Conservation (phyloP, 371 early-diverging fungal genomes). For the Mucor plumbeus region DNA sequence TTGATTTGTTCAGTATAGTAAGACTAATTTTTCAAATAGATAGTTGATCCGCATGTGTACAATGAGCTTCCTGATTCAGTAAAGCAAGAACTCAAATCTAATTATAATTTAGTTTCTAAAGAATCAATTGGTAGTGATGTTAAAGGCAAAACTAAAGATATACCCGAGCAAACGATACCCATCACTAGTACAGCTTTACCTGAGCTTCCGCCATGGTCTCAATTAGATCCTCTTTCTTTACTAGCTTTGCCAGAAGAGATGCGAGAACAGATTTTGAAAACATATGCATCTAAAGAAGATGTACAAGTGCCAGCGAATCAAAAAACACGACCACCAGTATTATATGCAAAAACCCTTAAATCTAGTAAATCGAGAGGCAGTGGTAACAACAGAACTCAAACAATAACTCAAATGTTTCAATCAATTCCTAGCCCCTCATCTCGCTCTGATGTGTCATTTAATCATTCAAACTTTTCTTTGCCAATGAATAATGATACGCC, state of each 20-base stretch:
- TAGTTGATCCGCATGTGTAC: constrained; percentile 21
- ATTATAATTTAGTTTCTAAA: constrained; percentile 6
- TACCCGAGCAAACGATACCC: not conserved
- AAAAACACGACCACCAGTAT: not conserved
- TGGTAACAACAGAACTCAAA: not conserved
- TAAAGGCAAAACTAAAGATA: not conserved
- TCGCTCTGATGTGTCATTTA: not conserved
- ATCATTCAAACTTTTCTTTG: not conserved
- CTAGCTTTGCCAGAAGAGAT: constrained; percentile 47
- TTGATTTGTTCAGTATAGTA: not conserved
- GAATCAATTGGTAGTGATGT: not conserved
- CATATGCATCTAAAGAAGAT: not conserved
- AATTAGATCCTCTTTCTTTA: constrained; percentile 50
- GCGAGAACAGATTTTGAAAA: constrained; percentile 45
- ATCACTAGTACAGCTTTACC: constrained; percentile 18
- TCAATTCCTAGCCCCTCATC: not conserved
- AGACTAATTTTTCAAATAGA: constrained; percentile 6
- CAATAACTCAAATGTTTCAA: constrained; percentile 12
- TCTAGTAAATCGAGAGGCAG: not conserved
- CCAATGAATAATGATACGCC: not conserved
- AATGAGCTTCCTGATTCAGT: constrained; percentile 33
- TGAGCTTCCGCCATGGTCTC: constrained; percentile 61
- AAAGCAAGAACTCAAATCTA: constrained; percentile 27
- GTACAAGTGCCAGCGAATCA: not conserved
- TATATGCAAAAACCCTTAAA: not conserved